Base-by-base conservation (phyloP, 176 grass and related monocot species). In the Rhynchospora pubera region DNA sequence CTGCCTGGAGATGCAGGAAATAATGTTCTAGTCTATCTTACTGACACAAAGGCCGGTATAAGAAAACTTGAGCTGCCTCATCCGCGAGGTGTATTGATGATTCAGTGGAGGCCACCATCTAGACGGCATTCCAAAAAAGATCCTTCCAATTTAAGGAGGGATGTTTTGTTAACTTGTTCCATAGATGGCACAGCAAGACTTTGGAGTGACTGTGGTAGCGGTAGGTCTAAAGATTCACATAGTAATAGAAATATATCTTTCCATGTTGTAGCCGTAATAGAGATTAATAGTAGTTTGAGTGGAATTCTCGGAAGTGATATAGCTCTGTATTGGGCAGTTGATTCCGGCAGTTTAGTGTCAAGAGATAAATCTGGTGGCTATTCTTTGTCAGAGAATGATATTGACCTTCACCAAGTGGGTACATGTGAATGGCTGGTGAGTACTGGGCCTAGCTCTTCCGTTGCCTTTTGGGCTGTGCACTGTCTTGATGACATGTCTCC, bases 401-500 rank as follows among this genome's bases (percentile, higher is more conserved):
- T 61, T 65, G 80, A 79, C 45, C 71, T 86, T 55, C 82, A 78
- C 23, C 79, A 84, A 61, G 85, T 85, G 84, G 92, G 94, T 66
- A 94, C 86, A 84, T 97, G 94, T 65, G 94, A 97, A 28, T 97
- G 94, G 94, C 84, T 97, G 66, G 89, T 94, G 30, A 87, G 90
- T 74, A 28, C 79, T 76, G 92, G 92, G 6, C 92, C 94, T 68
- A 62, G 83, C 52, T 68, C 85, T 61, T 89, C 71, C 80, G 81
- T 89, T 70, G 85, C 79, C 45, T 94, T 89, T 87, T 97, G 92
- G 94, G 87, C 92, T 70, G 58, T 91, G 34, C 90, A 97, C 89
- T 97, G 94, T 61, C 87, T 97, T 56, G 92, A 97, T 88, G 94
- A 92, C 79, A 80, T 91, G 53, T 94, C 85, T 84, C 94, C 90